Evolutionary conservation across 768 basidiomycete genomes (phyloP).

Genomic region (Lactifluus pinguis): DNA sequence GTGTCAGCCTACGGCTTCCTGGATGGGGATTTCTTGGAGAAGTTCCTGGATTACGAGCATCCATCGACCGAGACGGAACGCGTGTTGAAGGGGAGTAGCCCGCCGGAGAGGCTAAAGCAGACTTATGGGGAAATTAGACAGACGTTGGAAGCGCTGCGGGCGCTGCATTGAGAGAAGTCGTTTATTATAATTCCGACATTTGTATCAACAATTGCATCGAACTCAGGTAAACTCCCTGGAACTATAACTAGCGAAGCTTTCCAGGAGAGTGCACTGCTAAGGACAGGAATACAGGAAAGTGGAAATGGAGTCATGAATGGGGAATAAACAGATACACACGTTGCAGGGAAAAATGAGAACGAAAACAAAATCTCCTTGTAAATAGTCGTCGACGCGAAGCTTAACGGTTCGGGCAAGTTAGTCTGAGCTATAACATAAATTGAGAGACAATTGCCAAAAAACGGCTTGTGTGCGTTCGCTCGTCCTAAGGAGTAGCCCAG

Average conservation of each 20-base stretch:
- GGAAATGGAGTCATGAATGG: neutral
- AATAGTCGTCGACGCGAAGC: neutral
- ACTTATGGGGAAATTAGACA: constrained; percentile 33
- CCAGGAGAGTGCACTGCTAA: neutral
- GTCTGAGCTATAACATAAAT: constrained; percentile 14
- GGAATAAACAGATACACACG: neutral
- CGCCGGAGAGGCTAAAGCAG: constrained; percentile 48
- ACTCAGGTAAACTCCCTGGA: neutral
- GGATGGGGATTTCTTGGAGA: constrained; percentile 81
- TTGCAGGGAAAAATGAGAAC: neutral
- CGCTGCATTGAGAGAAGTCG: constrained; percentile 28
- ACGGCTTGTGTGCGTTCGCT: neutral
- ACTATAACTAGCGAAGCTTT: neutral
- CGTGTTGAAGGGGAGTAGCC: constrained; percentile 48
- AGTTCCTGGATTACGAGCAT: constrained; percentile 39
- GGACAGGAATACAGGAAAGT: neutral
- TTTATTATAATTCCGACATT: neutral
- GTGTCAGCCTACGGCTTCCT: constrained; percentile 63
- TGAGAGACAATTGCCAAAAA: neutral
- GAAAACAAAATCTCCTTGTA: neutral
- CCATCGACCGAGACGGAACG: constrained; percentile 36
- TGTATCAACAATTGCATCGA: neutral
- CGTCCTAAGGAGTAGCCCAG: constrained; percentile 3
- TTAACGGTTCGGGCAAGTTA: neutral
- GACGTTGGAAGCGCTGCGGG: constrained; percentile 35